phyloP scores from a whole-genome alignment of 1,139 yeast genomes.

The Suhomyces wounanorum region DNA sequence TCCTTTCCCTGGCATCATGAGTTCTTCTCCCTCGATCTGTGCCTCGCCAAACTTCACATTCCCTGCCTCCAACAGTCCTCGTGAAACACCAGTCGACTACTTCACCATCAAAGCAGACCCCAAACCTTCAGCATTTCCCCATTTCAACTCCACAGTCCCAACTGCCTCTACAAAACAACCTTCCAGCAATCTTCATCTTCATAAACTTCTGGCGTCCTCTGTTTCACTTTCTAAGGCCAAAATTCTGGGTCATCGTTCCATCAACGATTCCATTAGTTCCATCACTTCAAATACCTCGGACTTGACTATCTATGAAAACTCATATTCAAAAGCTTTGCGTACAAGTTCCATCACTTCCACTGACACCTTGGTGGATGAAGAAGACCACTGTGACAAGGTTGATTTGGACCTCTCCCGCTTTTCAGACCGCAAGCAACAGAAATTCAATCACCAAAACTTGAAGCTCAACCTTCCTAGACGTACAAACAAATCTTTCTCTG shows the following conservation, averaged over 20 bases:
- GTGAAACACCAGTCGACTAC: conserved; percentile 20
- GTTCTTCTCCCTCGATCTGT: conserved; percentile 18
- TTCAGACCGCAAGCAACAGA: background rate
- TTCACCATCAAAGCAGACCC: conserved; percentile 17
- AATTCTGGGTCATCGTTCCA: conserved; percentile 9
- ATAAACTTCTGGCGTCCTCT: conserved; percentile 1
- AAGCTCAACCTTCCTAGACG: conserved; percentile 12
- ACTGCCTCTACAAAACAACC: background rate
- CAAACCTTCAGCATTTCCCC: conserved; percentile 5
- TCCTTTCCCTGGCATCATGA: conserved; percentile 9
- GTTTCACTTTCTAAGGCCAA: background rate
- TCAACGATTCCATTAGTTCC: conserved; percentile 21
- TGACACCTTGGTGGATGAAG: conserved; percentile 16
- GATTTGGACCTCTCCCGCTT: conserved; percentile 3
- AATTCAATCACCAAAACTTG: conserved; percentile 3
- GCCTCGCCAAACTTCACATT: conserved; percentile 21
- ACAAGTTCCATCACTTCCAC: conserved; percentile 13
- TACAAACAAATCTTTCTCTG: conserved; percentile 10
- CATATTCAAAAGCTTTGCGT: conserved; percentile 13
- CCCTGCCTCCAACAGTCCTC: conserved; percentile 13
- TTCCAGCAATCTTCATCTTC: conserved; percentile 5
- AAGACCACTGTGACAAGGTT: conserved; percentile 4
- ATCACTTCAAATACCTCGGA: conserved; percentile 23
- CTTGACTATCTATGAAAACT: conserved; percentile 16
- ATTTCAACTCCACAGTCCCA: background rate